Conservation (phyloP, 2,329 filamentous ascomycete species). For the Xylariales sp. region DNA sequence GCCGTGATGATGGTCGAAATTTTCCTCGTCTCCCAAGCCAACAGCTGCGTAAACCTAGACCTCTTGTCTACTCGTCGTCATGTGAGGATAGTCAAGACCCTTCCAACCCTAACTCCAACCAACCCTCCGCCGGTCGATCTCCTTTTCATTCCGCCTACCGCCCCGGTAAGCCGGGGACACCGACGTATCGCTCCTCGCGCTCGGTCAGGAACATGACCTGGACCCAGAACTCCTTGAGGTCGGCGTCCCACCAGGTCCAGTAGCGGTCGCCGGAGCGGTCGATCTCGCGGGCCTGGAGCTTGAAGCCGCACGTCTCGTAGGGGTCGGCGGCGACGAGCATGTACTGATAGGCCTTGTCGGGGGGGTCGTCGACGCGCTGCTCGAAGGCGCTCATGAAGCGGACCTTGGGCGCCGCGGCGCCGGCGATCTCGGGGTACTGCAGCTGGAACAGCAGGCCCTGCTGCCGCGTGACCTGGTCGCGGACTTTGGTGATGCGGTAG, state of each 20-base stretch:
- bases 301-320: constrained; percentile 97
- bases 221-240: constrained; percentile 96
- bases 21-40: background rate
- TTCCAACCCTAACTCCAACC: background rate
- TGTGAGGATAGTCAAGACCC: background rate
- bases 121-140: too few relatives aligned
- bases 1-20: constrained; percentile 14
- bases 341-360: constrained; percentile 95
- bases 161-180: constrained; percentile 69
- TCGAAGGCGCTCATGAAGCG: constrained; percentile 98
- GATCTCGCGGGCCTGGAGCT: constrained; percentile 92
- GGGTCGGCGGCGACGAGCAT: constrained; percentile 94
- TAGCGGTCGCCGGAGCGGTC: constrained; percentile 89
- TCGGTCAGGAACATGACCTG: constrained; percentile 99
- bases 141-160: constrained; percentile 12
- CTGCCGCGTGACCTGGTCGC: constrained; percentile 88
- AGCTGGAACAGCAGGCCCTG: constrained; percentile 94
- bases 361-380: constrained; percentile 91
- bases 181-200: constrained; percentile 87
- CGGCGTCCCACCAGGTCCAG: constrained; percentile 95
- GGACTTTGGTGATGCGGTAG: constrained; percentile 97
- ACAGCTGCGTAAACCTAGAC: background rate
- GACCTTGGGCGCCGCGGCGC: constrained; percentile 80
- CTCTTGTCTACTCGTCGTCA: too few relatives aligned
- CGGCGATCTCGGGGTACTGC: constrained; percentile 90